Percentiles rank a stretch among this genome's conserved stretches.
Evolutionary conservation across 208 protist genomes (phyloP).

Genomic region (Naegleria lovaniensis): DNA sequence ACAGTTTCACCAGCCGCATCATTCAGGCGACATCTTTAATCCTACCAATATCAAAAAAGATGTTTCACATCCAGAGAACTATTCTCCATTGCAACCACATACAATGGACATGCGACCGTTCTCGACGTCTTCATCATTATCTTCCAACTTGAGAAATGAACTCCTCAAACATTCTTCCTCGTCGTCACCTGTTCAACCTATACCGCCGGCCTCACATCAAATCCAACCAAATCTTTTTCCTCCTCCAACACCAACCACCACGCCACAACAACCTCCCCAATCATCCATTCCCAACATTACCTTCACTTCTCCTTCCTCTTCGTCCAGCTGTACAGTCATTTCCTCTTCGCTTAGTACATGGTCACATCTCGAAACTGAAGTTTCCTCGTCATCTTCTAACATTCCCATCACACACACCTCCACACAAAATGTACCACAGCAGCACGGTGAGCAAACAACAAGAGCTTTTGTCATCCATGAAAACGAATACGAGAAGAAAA

Average conservation of each 20-base stretch:
- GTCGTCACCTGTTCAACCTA: too few species aligned
- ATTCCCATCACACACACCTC: not conserved
- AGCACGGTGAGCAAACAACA: not conserved
- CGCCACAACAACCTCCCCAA: too few species aligned
- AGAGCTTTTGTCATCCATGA: not conserved
- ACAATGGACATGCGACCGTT: not conserved
- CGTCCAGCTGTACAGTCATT: not conserved
- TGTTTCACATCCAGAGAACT: not conserved
- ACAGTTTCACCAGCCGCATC: not conserved
- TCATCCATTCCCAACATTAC: too few species aligned
- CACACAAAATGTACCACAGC: not conserved
- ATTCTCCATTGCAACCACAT: too few species aligned
- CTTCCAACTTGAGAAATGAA: too few species aligned
- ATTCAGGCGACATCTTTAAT: not conserved
- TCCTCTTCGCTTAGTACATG: not conserved
- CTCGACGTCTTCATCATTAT: too few species aligned
- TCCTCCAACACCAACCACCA: too few species aligned
- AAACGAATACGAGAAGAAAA: not conserved
- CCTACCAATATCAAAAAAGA: not conserved
- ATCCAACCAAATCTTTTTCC: too few species aligned
- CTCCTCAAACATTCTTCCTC: too few species aligned
- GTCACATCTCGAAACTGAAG: not conserved
- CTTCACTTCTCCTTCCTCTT: not conserved
- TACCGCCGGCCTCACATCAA: too few species aligned
- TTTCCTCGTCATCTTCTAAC: too few species aligned